These are phyloP conservation scores for Scopulariopsis brevicaulis DNA, from an alignment of 2,329 filamentous ascomycete genomes.

Conservation along the genomic window DNA sequence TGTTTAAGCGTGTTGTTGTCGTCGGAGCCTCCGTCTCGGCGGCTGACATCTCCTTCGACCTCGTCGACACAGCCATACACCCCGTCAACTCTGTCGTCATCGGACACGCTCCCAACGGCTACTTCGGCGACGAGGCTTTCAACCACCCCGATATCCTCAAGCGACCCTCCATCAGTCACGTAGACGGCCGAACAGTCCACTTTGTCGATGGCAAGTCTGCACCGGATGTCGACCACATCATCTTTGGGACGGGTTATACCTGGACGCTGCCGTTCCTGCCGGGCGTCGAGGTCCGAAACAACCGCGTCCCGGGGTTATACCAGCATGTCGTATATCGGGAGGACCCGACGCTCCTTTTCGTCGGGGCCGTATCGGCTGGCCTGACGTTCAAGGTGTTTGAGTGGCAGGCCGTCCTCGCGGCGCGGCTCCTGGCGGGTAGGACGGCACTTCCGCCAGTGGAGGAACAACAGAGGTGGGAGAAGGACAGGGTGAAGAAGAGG, in stretches of 20 bases:
- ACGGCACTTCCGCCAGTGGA: slow-evolving; percentile 32
- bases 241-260: slow-evolving; percentile 56
- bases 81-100: slow-evolving; percentile 27
- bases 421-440: slow-evolving; percentile 44
- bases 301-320: slow-evolving; percentile 43
- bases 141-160: slow-evolving; percentile 40
- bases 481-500: slow-evolving; percentile 34
- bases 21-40: slow-evolving; percentile 56
- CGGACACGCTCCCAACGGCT: slow-evolving; percentile 34
- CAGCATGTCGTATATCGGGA: slow-evolving; percentile 43
- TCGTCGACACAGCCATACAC: slow-evolving; percentile 28
- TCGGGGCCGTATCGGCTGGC: slow-evolving; percentile 38
- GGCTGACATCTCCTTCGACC: slow-evolving; percentile 46
- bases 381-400: slow-evolving; percentile 60
- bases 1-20: slow-evolving; percentile 39
- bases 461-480: slow-evolving; percentile 45
- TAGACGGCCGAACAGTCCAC: slow-evolving; percentile 35
- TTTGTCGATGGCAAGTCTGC: slow-evolving; percentile 44
- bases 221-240: slow-evolving; percentile 44
- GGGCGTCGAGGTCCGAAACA: slow-evolving; percentile 36
- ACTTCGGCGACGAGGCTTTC: slow-evolving; percentile 49
- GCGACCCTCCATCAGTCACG: slow-evolving; percentile 32
- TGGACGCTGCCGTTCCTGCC: slow-evolving; percentile 54
- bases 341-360: slow-evolving; percentile 44
- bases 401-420: slow-evolving; percentile 54